Conservation (phyloP, 1,139 yeast species). For the Scheffersomyces illinoinensis region DNA sequence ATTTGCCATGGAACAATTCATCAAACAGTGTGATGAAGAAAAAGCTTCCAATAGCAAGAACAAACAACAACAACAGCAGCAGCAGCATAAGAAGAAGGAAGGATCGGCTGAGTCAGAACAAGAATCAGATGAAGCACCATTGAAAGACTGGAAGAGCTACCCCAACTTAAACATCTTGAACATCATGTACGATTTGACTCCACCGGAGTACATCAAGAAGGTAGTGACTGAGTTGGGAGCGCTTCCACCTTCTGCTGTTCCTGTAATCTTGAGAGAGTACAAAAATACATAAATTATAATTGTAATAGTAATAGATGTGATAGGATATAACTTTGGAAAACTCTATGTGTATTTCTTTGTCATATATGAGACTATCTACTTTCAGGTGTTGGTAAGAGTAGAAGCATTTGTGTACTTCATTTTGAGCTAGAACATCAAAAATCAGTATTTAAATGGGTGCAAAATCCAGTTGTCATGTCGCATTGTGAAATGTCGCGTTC, state of each 20-base stretch:
- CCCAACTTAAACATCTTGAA: constrained; percentile 73
- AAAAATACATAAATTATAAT: constrained; percentile 45
- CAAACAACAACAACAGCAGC: constrained; percentile 18
- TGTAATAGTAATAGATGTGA: not conserved
- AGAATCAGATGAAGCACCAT: constrained; percentile 35
- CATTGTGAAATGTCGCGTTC: not conserved
- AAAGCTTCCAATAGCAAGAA: constrained; percentile 18
- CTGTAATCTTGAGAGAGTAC: constrained; percentile 92
- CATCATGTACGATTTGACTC: constrained; percentile 91
- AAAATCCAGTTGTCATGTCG: not conserved
- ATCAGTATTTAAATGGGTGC: not conserved
- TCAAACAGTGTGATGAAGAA: constrained; percentile 41
- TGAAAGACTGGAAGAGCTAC: constrained; percentile 65
- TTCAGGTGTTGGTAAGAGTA: too few species aligned
- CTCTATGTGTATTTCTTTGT: not conserved
- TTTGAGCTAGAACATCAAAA: too few species aligned
- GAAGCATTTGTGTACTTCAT: too few species aligned
- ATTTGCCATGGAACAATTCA: constrained; percentile 65
- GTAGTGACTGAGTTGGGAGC: constrained; percentile 96
- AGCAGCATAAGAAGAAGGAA: constrained; percentile 23
- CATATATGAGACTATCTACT: too few species aligned
- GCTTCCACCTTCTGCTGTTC: constrained; percentile 95
- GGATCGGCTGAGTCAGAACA: constrained; percentile 11
- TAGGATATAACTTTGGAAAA: not conserved
- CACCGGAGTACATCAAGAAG: constrained; percentile 90